These are phyloP conservation scores for Boechera stricta DNA, from an alignment of 345 rosid species.

Conservation along the genomic window DNA sequence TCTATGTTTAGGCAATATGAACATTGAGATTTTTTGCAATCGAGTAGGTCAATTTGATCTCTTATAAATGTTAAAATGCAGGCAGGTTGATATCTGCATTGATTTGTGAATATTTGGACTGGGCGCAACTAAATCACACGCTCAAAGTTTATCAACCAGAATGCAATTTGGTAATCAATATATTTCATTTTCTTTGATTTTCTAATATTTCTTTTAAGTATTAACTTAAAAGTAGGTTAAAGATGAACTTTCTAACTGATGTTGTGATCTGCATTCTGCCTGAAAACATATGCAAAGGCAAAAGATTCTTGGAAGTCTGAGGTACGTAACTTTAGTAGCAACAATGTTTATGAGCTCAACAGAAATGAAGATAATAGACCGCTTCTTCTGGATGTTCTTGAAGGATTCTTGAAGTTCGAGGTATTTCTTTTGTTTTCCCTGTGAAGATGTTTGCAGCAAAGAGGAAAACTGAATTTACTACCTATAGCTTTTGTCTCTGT, in stretches of 20 bases:
- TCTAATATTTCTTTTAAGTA: background rate
- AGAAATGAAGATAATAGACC: constrained; percentile 87
- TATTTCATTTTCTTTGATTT: constrained; percentile 40
- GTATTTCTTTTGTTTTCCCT: constrained; percentile 41
- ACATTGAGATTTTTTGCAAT: constrained; percentile 7
- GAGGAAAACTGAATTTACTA: background rate
- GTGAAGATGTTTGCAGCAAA: constrained; percentile 7
- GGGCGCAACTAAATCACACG: constrained; percentile 96
- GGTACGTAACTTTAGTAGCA: constrained; percentile 83
- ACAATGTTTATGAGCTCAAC: constrained; percentile 84
- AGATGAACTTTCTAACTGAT: constrained; percentile 3
- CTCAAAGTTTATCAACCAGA: constrained; percentile 94
- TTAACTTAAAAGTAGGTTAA: background rate
- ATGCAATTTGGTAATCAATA: constrained; percentile 88
- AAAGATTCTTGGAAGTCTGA: constrained; percentile 94
- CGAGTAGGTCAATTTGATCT: constrained; percentile 11
- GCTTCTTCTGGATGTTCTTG: constrained; percentile 87
- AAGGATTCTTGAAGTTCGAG: constrained; percentile 92
- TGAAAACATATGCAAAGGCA: constrained; percentile 57
- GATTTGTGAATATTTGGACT: constrained; percentile 91
- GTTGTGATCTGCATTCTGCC: constrained; percentile 11
- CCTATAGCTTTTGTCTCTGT: background rate
- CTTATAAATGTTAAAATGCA: constrained; percentile 48
- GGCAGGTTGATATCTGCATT: constrained; percentile 91
- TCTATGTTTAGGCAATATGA: constrained; percentile 1